phyloP scores from a whole-genome alignment of 768 basidiomycete genomes.

The Postia placenta region DNA sequence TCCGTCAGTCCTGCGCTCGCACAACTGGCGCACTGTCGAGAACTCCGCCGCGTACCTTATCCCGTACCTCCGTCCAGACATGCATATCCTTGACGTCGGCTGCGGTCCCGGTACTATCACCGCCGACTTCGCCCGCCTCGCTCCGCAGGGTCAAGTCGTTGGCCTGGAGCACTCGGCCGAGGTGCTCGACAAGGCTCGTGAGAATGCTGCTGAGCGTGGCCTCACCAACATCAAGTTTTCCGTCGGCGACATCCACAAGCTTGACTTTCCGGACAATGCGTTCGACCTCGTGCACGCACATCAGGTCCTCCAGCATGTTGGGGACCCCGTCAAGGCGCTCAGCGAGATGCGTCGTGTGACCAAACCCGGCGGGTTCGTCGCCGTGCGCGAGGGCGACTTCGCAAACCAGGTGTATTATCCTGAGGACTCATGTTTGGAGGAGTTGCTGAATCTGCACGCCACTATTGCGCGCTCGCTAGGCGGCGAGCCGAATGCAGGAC shows the following conservation, averaged over 20 bases:
- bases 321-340: slow-evolving; percentile 33
- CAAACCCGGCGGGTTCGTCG: slow-evolving; percentile 40
- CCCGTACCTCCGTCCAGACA: slow-evolving; percentile 27
- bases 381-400: slow-evolving; percentile 37
- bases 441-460: slow-evolving; percentile 27
- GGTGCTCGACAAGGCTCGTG: slow-evolving; percentile 31
- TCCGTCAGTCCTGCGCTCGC: slow-evolving; percentile 15
- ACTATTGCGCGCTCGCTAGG: slow-evolving; percentile 27
- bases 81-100: slow-evolving; percentile 44
- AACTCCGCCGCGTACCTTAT: slow-evolving; percentile 39
- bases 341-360: slow-evolving; percentile 43
- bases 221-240: slow-evolving; percentile 34
- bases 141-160: slow-evolving; percentile 35
- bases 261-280: slow-evolving; percentile 31
- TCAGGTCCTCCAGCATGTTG: slow-evolving; percentile 44
- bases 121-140: slow-evolving; percentile 32
- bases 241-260: slow-evolving; percentile 31
- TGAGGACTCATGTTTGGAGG: slow-evolving; percentile 18
- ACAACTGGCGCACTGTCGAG: slow-evolving; percentile 29
- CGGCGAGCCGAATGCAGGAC: slow-evolving; percentile 34
- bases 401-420: slow-evolving; percentile 30
- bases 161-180: slow-evolving; percentile 34
- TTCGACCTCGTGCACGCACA: slow-evolving; percentile 48
- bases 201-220: slow-evolving; percentile 21
- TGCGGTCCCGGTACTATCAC: slow-evolving; percentile 51